These are phyloP conservation scores for Fusarium circinatum DNA, from an alignment of 2,329 filamentous ascomycete genomes.

Conservation along the genomic window DNA sequence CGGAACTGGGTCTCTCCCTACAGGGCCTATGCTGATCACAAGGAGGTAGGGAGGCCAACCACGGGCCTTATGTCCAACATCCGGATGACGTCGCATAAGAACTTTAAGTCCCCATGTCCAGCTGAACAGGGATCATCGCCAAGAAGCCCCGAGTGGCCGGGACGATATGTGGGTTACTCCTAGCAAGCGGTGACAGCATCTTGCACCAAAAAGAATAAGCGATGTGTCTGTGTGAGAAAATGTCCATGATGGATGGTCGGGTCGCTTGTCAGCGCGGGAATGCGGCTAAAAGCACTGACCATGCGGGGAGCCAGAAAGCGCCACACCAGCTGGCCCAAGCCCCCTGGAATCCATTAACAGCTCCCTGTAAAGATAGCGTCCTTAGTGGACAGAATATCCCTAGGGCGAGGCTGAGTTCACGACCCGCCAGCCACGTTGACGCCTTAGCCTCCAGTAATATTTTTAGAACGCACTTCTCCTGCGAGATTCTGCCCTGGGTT, in stretches of 20 bases:
- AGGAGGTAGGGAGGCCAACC: constrained; percentile 25
- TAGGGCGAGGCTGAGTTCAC: constrained; percentile 35
- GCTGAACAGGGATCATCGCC: constrained; percentile 35
- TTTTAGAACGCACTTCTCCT: constrained; percentile 32
- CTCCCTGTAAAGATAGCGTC: constrained; percentile 28
- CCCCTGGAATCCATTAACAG: neutral
- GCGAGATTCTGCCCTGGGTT: constrained; percentile 25
- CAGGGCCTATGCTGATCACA: constrained; percentile 12
- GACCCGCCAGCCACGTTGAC: constrained; percentile 34
- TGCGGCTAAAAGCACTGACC: constrained; percentile 34
- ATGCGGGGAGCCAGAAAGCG: constrained; percentile 18
- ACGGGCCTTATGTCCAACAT: neutral
- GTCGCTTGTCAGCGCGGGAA: constrained; percentile 35
- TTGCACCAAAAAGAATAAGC: neutral
- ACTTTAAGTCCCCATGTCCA: constrained; percentile 33
- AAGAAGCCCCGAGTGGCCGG: constrained; percentile 24
- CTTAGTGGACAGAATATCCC: constrained; percentile 24
- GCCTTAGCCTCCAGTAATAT: constrained; percentile 37
- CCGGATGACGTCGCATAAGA: constrained; percentile 27
- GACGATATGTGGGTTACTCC: neutral
- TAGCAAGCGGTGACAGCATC: constrained; percentile 12
- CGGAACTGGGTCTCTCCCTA: constrained; percentile 1
- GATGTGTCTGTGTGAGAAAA: neutral
- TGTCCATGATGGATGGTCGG: constrained; percentile 1
- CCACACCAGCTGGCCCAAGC: constrained; percentile 17